Base-by-base conservation (phyloP, 805 yeast genomes). In the Candida ficus region DNA sequence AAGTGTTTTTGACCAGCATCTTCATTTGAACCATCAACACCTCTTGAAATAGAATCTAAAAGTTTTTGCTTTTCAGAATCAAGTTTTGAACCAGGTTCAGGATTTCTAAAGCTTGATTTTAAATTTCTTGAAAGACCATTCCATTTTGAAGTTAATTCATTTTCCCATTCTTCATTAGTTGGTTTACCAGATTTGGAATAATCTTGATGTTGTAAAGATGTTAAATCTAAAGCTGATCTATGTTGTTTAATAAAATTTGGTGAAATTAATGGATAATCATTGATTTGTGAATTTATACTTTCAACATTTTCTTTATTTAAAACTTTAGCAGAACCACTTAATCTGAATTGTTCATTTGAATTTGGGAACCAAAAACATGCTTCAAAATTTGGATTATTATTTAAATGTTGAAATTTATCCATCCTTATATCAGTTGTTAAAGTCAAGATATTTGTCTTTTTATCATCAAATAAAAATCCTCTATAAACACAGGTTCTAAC, bases 1-100 rank as follows among this genome's bases (percentile, higher is more conserved):
- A 83, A 86, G 57, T 84, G 78, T 54, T 77, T 80, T 30, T 48
- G 47, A 12, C 75, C 76, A 21, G 75, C 76, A 23, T 75, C 79
- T 37, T 76, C 80, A 53, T 76, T 73, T 33, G 76, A 71, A 7
- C 95, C 95, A 61, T 87, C 95, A 14, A 87, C 95, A 11, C 95
- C 91, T 50, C 95, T 71, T 35, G 75, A 69, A 35, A 87, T 80
- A 38, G 84, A 75, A 60, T 87, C 95, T 33, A 87, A 61, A 41
- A 68, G 58, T 49, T 75, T 76, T 28, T 68, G 67, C 42, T 75
- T 76, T 31, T 76, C 80, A 7, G 67, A 67, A 10, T 75, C 73
- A 55, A 87, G 54, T 18, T 65, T 62, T 2, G 78, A 63, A n/a
- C 82, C 82, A 3, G 95, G 95, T 1, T 70, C 62, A 0, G 95